Percentiles rank a stretch among this genome's conserved stretches.
Evolutionary conservation across 805 yeast species (phyloP).

Genomic region (Cyberlindnera veronae): DNA sequence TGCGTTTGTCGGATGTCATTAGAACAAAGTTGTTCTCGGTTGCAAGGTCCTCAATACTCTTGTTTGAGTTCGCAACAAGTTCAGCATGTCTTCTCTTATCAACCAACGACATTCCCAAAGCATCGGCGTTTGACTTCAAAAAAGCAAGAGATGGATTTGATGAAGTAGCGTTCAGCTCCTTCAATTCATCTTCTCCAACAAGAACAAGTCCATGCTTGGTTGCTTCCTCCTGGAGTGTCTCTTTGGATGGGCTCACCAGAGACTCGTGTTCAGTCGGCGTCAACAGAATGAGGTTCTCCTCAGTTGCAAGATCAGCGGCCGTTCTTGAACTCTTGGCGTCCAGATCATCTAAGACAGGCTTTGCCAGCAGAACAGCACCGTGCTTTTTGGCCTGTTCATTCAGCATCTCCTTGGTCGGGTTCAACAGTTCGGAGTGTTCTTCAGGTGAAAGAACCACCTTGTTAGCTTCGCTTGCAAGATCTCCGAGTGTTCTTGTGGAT

Average conservation of each 20-base stretch:
- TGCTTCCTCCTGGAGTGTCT: conserved; percentile 5
- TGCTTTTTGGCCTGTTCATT: conserved; percentile 8
- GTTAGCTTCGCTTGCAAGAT: conserved; percentile 24
- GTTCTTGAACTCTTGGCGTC: conserved; percentile 16
- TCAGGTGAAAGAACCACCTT: conserved; percentile 24
- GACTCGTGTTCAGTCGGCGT: conserved; percentile 17
- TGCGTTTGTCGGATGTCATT: conserved; percentile 12
- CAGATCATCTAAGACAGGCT: conserved; percentile 9
- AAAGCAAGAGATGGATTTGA: conserved; percentile 14
- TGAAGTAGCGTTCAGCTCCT: conserved; percentile 2
- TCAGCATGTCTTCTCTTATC: conserved; percentile 13
- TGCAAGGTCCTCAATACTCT: conserved; percentile 25
- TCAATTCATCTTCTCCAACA: conserved; percentile 6
- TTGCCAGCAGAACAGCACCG: conserved; percentile 8
- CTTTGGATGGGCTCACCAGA: conserved; percentile 18
- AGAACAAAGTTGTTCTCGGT: conserved; percentile 25
- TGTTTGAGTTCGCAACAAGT: conserved; percentile 16
- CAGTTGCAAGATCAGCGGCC: conserved; percentile 23
- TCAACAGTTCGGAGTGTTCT: conserved; percentile 16
- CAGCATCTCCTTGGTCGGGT: conserved; percentile 15
- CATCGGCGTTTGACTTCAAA: conserved; percentile 14
- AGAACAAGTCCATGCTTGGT: conserved; percentile 13
- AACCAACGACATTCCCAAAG: conserved; percentile 13
- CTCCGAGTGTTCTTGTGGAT: conserved; percentile 13
- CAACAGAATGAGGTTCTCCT: conserved; percentile 13